Base-by-base conservation (phyloP, 2,329 filamentous ascomycete species). In the Ophiostoma sp. region DNA sequence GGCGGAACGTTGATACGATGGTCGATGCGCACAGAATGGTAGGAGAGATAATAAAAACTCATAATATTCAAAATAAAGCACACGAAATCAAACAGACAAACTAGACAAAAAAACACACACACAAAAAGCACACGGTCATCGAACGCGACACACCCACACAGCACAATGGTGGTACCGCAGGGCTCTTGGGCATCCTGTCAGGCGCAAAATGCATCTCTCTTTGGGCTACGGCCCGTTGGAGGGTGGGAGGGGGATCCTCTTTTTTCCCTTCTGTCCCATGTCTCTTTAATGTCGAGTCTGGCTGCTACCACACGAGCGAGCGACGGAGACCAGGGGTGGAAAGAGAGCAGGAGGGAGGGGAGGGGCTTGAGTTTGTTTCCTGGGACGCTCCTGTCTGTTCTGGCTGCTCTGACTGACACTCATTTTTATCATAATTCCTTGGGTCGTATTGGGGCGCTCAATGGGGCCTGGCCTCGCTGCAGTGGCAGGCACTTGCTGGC, bases 201-300 rank as follows among this genome's bases (percentile, higher is more conserved):
- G 69, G 69, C 69, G 69, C 69, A 71, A 71, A 71, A 71, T 71
- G 69, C 69, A 71, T 64, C 69, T 71, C 69, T 71, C 69, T 71
- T 71, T 64, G 69, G 69, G 69, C 57, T 63, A 63, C 69, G 69
- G 69, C 57, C 69, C 69, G 69, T 64, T 64, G 69, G 57, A 52
- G 55, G 57, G 55, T 59, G 55, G 69, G 25, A 61, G 28, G 25
- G 66, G 45, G 66, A 17, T 69, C 66, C 66, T 69, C 45, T 52
- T 50, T 69, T 31, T 42, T 25, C 19, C n/a, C 31, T 61, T 15
- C 19, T 64, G 22, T 12, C 42, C 64, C 64, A n/a, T 48, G 45
- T 69, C 45, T 12, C 15, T 39, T 6, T 36, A 39, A 45, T 66
- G 22, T 66, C 61, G 61, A 64, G 55, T 22, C 31, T 64, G 59